Percentiles rank a stretch among this genome's conserved stretches.
Evolutionary conservation across 495 filamentous ascomycete genomes (phyloP).

Genomic region (Penicillium canescens): DNA sequence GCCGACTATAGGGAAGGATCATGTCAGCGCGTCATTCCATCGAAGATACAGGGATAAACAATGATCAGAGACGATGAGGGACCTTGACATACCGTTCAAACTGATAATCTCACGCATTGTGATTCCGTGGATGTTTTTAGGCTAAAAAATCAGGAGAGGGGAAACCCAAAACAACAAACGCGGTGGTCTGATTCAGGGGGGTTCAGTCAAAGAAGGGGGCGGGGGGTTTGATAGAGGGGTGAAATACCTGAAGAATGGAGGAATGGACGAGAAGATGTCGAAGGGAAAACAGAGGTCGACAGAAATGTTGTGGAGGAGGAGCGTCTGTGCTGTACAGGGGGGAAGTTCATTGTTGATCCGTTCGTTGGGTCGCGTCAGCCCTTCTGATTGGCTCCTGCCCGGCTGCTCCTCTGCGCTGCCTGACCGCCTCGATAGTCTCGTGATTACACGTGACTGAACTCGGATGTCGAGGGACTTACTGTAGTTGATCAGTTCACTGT

Average conservation of each 20-base stretch:
- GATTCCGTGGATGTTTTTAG: conserved; percentile 45
- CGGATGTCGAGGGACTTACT: too few relatives aligned
- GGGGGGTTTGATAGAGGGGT: conserved; percentile 15
- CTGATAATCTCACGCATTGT: conserved; percentile 98
- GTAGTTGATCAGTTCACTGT: too few relatives aligned
- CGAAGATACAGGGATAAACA: conserved; percentile 22
- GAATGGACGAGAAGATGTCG: conserved; percentile 23
- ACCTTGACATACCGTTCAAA: conserved; percentile 80
- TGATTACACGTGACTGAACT: conserved; percentile 16
- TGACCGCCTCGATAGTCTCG: conserved; percentile 23
- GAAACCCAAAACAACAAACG: conserved; percentile 36
- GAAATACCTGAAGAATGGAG: conserved; percentile 32
- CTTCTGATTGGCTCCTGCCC: conserved; percentile 32
- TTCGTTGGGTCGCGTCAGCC: conserved; percentile 42
- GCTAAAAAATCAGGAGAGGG: conserved; percentile 35
- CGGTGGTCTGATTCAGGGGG: conserved; percentile 27
- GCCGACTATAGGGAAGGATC: conserved; percentile 67
- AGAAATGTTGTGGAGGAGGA: conserved; percentile 34
- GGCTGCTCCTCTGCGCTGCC: conserved; percentile 15
- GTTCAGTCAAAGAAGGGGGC: conserved; percentile 15
- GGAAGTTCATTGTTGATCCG: conserved; percentile 41
- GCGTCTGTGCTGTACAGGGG: conserved; percentile 34
- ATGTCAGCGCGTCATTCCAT: conserved; percentile 22
- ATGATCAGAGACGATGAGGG: conserved; percentile 2
- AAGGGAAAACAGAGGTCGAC: conserved; percentile 21